These are phyloP conservation scores for Aspergillus clavatus DNA, from an alignment of 2,329 filamentous ascomycete genomes.

Conservation along the genomic window DNA sequence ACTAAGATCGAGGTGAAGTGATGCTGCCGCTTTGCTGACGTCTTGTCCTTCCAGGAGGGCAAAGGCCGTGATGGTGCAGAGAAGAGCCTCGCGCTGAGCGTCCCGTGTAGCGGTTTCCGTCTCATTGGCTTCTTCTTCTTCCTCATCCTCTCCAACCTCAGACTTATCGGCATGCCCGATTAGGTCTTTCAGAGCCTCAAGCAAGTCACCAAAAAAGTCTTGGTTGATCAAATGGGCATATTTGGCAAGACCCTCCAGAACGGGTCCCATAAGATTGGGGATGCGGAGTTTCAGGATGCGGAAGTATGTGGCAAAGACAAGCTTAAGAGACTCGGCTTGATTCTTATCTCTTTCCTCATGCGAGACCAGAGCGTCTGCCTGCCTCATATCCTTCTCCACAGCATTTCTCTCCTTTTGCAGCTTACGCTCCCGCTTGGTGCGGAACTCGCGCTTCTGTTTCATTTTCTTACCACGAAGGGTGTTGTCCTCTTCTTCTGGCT, in stretches of 20 bases:
- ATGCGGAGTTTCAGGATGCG: slow-evolving; percentile 80
- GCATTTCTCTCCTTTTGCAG: slow-evolving; percentile 76
- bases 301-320: slow-evolving; percentile 94
- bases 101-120: slow-evolving; percentile 55
- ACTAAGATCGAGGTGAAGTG: slow-evolving; percentile 82
- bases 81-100: slow-evolving; percentile 76
- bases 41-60: slow-evolving; percentile 95
- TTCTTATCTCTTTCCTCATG: slow-evolving; percentile 91
- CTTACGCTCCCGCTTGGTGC: slow-evolving; percentile 85
- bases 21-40: slow-evolving; percentile 73
- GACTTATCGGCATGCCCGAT: slow-evolving; percentile 65
- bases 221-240: slow-evolving; percentile 98
- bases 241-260: slow-evolving; percentile 87
- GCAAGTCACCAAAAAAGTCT: slow-evolving; percentile 93
- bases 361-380: slow-evolving; percentile 83
- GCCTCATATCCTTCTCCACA: slow-evolving; percentile 86
- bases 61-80: slow-evolving; percentile 94
- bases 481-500: slow-evolving; percentile 39
- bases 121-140: slow-evolving; percentile 36
- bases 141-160: slow-evolving; percentile 45
- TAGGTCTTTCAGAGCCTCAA: slow-evolving; percentile 90
- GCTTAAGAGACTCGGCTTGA: slow-evolving; percentile 91
- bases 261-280: slow-evolving; percentile 88
- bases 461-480: slow-evolving; percentile 50
- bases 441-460: slow-evolving; percentile 75